Evolutionary conservation across 768 basidiomycete species (phyloP), one percentile per base, ranked within the genome.

Genomic region (Pholiota microspora): DNA sequence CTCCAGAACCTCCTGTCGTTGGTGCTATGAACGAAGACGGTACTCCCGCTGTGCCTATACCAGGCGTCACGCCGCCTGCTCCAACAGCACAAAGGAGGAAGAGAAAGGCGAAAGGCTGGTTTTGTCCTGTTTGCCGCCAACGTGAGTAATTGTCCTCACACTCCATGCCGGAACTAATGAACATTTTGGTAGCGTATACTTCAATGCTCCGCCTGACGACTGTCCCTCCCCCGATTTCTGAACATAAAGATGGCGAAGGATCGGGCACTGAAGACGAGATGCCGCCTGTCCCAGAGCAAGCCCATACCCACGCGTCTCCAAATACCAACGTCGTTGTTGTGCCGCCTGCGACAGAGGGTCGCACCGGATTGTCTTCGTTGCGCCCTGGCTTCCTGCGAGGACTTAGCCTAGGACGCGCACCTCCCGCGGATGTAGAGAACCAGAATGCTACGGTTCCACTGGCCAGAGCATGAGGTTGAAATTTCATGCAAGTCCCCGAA

Each of bases 91-190:
- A 79, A 4, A 78, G 92, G 57, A 77, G 94, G 66, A 95, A 94
- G 77, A 80, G 93, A 61, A 95, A 92, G 74, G 89, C 92, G 0
- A 98, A 98, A 71, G 94, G 94, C 4, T 98, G 94, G 94, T 92
- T 89, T 79, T 98, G 94, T 68, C 94, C 94, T 25, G 92, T 98
- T 46, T 96, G 94, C 69, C 82, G 94, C 60, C 94, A 94, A 78
- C 93, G 92, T 94, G 66, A 69, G 91, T n/a, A 48, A 29, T 48
- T 23, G 38, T 44, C 23, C 52, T 51, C 32, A 25, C 47, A n/a
- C 21, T 13, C 40, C 16, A 8, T 45, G 6, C 9, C 13, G 28
- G 15, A 44, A n/a, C 40, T 31, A 10, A 35, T 48, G 2, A 29
- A n/a, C 7, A 28, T 32, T 28, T 21, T 31, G 6, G 7, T 58